Percentiles rank a stretch among this genome's conserved stretches.
Conservation (phyloP, 2,329 filamentous ascomycete species). For the Lachnellula subtilissima region DNA sequence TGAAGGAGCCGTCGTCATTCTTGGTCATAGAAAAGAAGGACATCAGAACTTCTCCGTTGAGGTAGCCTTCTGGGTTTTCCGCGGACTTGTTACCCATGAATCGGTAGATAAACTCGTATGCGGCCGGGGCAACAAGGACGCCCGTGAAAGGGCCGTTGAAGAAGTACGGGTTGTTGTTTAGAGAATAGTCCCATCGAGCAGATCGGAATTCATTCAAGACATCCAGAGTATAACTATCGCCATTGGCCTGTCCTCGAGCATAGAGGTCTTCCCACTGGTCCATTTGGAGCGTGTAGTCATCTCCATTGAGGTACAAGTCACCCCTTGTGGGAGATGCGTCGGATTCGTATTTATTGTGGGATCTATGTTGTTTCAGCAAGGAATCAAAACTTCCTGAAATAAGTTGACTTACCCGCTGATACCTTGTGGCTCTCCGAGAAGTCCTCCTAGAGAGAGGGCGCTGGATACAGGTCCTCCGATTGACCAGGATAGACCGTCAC, state of each 20-base stretch:
- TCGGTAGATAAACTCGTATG: constrained; percentile 23
- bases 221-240: constrained; percentile 47
- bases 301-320: constrained; percentile 42
- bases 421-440: constrained; percentile 40
- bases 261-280: background rate
- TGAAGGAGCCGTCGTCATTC: constrained; percentile 17
- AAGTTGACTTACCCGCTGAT: constrained; percentile 3
- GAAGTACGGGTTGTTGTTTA: constrained; percentile 48
- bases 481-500: constrained; percentile 47
- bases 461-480: constrained; percentile 42
- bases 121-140: constrained; percentile 18
- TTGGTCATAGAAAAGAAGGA: constrained; percentile 28
- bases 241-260: constrained; percentile 27
- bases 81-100: constrained; percentile 25
- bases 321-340: constrained; percentile 49
- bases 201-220: constrained; percentile 43
- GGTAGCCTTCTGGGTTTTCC: constrained; percentile 32
- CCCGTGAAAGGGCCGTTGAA: constrained; percentile 40
- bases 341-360: constrained; percentile 51
- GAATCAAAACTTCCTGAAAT: background rate
- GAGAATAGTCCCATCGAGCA: constrained; percentile 42
- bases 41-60: constrained; percentile 32
- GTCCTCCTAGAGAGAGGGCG: constrained; percentile 18
- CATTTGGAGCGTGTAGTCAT: background rate
- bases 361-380: constrained; percentile 34